These are phyloP conservation scores for Pelargonium myrrhifolium DNA, from an alignment of 441 rosid species.

Conservation along the genomic window DNA sequence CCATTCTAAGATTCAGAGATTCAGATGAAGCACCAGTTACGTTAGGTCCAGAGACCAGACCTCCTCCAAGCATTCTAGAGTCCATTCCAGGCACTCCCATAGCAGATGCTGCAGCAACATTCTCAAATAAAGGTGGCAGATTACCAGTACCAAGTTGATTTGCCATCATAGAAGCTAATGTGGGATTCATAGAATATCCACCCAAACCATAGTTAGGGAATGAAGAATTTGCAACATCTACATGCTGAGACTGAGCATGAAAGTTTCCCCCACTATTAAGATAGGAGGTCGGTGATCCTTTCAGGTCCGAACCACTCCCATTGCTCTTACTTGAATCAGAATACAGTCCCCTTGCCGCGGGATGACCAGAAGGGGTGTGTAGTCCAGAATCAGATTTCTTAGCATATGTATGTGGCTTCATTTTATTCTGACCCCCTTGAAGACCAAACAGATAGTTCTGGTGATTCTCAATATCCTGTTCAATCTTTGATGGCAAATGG, in stretches of 20 bases:
- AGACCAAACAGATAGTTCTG: constrained; percentile 4
- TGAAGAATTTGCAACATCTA: constrained; percentile 42
- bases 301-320: constrained; percentile 36
- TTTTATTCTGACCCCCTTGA: not conserved
- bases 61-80: constrained; percentile 51
- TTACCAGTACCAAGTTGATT: constrained; percentile 54
- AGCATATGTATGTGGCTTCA: not conserved
- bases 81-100: constrained; percentile 59
- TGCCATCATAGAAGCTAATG: constrained; percentile 53
- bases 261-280: constrained; percentile 45
- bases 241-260: constrained; percentile 49
- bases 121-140: constrained; percentile 8
- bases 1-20: constrained; percentile 37
- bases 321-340: constrained; percentile 34
- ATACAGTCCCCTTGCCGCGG: constrained; percentile 9
- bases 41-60: constrained; percentile 42
- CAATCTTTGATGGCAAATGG: constrained; percentile 27
- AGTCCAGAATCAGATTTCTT: not conserved
- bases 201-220: constrained; percentile 40
- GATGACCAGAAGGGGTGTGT: not conserved
- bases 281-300: constrained; percentile 54
- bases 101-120: constrained; percentile 33
- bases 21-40: constrained; percentile 33
- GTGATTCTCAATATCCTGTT: constrained; percentile 5
- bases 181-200: constrained; percentile 53